Conservation (phyloP, 345 rosid genomes). For the Garcia nutans region DNA sequence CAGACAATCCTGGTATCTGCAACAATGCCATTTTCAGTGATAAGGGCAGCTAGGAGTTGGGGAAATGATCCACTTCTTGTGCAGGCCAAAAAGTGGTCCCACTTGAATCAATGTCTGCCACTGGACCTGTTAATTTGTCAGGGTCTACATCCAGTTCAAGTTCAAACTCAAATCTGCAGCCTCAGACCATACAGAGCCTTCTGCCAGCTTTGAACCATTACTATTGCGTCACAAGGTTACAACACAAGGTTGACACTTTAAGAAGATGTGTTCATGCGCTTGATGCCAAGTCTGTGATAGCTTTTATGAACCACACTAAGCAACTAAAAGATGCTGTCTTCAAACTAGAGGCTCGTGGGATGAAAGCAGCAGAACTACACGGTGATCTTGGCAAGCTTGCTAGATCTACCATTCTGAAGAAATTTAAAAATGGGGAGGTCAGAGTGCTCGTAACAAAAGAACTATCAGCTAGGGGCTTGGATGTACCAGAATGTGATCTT, state of each 20-base stretch:
- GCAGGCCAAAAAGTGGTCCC: slow-evolving; percentile 62
- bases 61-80: slow-evolving; percentile 74
- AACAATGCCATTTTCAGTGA: slow-evolving; percentile 85
- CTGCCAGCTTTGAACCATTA: slow-evolving; percentile 86
- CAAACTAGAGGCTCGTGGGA: slow-evolving; percentile 89
- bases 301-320: slow-evolving; percentile 84
- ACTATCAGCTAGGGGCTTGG: slow-evolving; percentile 93
- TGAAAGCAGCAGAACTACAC: slow-evolving; percentile 77
- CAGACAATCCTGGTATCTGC: slow-evolving; percentile 86
- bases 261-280: slow-evolving; percentile 91
- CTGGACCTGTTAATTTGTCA: slow-evolving; percentile 48
- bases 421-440: slow-evolving; percentile 81
- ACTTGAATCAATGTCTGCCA: slow-evolving; percentile 50
- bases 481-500: slow-evolving; percentile 85
- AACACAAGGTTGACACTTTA: slow-evolving; percentile 80
- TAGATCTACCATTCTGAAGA: slow-evolving; percentile 76
- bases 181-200: slow-evolving; percentile 62
- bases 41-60: slow-evolving; percentile 94
- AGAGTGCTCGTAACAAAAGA: slow-evolving; percentile 84
- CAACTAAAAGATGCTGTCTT: slow-evolving; percentile 89
- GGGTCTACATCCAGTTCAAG: slow-evolving; percentile 39
- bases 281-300: slow-evolving; percentile 77
- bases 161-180: slow-evolving; percentile 40
- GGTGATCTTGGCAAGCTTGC: slow-evolving; percentile 95
- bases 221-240: slow-evolving; percentile 66